These are phyloP conservation scores for Zea luxurians DNA, from an alignment of 176 grass and related monocot species.

Conservation along the genomic window DNA sequence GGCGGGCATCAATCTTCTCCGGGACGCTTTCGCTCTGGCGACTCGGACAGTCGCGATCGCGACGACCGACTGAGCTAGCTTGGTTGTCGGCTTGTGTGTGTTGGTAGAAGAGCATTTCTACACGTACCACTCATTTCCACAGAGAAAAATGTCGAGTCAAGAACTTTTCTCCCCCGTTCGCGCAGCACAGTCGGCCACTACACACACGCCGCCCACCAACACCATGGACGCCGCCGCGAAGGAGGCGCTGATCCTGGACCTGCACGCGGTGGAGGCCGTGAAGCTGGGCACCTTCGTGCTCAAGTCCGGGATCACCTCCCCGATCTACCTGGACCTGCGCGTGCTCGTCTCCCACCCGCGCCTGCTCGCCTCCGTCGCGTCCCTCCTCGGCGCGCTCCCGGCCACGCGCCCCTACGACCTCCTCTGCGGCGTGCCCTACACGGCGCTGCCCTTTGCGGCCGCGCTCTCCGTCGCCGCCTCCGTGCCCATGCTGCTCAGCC, in stretches of 20 bases:
- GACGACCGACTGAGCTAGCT: not conserved
- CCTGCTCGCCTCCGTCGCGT: slow-evolving; percentile 59
- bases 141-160: not conserved
- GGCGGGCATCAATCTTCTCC: not conserved
- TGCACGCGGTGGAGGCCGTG: slow-evolving; percentile 74
- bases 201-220: not conserved
- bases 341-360: slow-evolving; percentile 75
- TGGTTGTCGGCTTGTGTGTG: not conserved
- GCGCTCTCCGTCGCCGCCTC: slow-evolving; percentile 53
- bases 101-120: not conserved
- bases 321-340: slow-evolving; percentile 95
- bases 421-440: slow-evolving; percentile 94
- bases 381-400: slow-evolving; percentile 59
- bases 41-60: not conserved
- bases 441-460: slow-evolving; percentile 80
- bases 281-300: slow-evolving; percentile 90
- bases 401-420: slow-evolving; percentile 55
- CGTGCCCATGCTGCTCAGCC: slow-evolving; percentile 86
- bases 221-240: slow-evolving; percentile 57
- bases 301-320: slow-evolving; percentile 88
- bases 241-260: slow-evolving; percentile 70
- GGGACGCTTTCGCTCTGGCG: not conserved
- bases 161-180: not conserved
- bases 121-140: not conserved
- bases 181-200: not conserved